These are phyloP conservation scores for Phytophthora nicotianae DNA, from an alignment of 352 stramenopile species.

Conservation along the genomic window DNA sequence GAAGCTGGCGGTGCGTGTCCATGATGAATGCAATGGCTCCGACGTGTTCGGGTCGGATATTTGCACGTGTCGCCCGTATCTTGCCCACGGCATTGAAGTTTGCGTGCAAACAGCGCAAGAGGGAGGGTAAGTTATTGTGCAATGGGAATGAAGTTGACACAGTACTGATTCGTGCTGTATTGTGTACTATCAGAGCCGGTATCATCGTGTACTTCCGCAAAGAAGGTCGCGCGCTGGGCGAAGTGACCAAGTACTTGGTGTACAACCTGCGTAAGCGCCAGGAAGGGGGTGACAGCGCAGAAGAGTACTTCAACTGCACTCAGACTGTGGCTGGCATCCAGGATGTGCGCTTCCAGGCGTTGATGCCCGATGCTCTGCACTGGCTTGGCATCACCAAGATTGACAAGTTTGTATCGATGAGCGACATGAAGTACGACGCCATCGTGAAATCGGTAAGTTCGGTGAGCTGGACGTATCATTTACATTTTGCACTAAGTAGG, in stretches of 20 bases:
- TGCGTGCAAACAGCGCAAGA: conserved; percentile 97
- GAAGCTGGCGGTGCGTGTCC: conserved; percentile 96
- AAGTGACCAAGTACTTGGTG: conserved; percentile 99
- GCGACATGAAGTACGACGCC: conserved; percentile 99
- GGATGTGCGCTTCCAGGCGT: conserved; percentile 97
- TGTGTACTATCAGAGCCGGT: conserved; percentile 65
- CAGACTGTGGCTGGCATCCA: conserved; percentile 97
- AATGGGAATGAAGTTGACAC: not conserved
- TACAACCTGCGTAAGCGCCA: conserved; percentile 99
- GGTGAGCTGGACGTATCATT: too few species aligned
- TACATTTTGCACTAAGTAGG: conserved; percentile 16
- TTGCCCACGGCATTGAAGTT: conserved; percentile 99
- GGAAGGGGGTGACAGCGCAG: conserved; percentile 95
- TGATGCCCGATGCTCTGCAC: conserved; percentile 99
- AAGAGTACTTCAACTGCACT: conserved; percentile 99
- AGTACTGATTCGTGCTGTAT: conserved; percentile 5
- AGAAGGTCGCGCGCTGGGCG: conserved; percentile 96
- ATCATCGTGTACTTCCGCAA: conserved; percentile 99
- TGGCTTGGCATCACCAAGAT: conserved; percentile 97
- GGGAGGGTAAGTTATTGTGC: conserved; percentile 80
- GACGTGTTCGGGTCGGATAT: conserved; percentile 99
- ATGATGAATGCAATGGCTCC: conserved; percentile 99
- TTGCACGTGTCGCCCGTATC: conserved; percentile 99
- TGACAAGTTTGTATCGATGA: conserved; percentile 97
- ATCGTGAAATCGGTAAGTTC: conserved; percentile 94